Percentiles rank a stretch among this genome's conserved stretches.
phyloP scores from a whole-genome alignment of 2,329 filamentous ascomycete species.

The Colletotrichum lindemuthianum region DNA sequence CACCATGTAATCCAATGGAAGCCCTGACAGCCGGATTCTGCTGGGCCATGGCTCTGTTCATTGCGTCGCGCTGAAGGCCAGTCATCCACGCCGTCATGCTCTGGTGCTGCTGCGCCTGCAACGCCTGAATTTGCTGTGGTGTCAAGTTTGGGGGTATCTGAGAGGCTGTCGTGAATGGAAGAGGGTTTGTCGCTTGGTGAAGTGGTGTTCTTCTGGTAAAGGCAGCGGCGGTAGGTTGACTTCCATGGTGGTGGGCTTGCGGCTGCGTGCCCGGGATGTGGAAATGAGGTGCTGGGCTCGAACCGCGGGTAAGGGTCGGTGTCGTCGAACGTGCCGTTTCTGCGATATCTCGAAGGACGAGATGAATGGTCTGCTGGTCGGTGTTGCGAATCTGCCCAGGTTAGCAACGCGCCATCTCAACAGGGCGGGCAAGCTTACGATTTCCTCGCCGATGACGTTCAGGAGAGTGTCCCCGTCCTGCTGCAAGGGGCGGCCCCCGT shows the following conservation, averaged over 20 bases:
- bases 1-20: slow-evolving; percentile 52
- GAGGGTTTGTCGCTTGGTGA: slow-evolving; percentile 40
- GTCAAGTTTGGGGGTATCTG: slow-evolving; percentile 39
- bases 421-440: slow-evolving; percentile 50
- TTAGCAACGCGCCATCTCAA: slow-evolving; percentile 23
- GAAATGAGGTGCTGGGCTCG: slow-evolving; percentile 39
- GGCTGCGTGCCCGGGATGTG: slow-evolving; percentile 40
- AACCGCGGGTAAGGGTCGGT: slow-evolving; percentile 37
- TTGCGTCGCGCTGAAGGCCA: slow-evolving; percentile 59
- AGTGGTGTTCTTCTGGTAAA: slow-evolving; percentile 44
- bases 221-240: slow-evolving; percentile 42
- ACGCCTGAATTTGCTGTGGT: slow-evolving; percentile 36
- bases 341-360: slow-evolving; percentile 57
- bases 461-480: slow-evolving; percentile 65
- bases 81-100: slow-evolving; percentile 57
- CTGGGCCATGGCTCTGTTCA: slow-evolving; percentile 51
- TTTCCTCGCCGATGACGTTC: slow-evolving; percentile 65
- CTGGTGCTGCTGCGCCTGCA: slow-evolving; percentile 49
- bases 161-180: slow-evolving; percentile 45
- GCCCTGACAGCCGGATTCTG: slow-evolving; percentile 56
- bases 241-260: slow-evolving; percentile 39
- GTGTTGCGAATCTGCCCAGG: slow-evolving; percentile 31
- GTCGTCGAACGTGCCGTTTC: slow-evolving; percentile 42
- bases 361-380: slow-evolving; percentile 62
- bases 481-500: slow-evolving; percentile 65